These are phyloP conservation scores for Alloteropsis angusta DNA, from an alignment of 202 grass and related monocot species.

Conservation along the genomic window DNA sequence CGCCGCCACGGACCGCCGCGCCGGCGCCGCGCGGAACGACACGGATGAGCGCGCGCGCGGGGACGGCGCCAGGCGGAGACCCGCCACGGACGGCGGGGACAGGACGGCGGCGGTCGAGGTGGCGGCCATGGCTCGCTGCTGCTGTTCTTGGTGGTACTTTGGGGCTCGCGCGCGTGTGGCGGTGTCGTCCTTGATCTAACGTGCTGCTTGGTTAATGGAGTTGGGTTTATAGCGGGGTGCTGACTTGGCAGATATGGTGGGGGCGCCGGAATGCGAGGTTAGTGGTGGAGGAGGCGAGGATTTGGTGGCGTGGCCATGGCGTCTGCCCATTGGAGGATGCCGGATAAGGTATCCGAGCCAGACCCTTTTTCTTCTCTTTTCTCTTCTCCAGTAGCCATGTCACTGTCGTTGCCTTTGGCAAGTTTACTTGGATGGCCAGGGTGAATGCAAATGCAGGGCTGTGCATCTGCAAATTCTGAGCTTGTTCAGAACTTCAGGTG, in stretches of 20 bases:
- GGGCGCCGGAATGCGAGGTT: slow-evolving; percentile 26
- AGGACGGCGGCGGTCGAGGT: slow-evolving; percentile 45
- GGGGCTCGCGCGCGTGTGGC: background rate
- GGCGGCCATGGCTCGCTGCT: slow-evolving; percentile 35
- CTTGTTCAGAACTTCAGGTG: background rate
- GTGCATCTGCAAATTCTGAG: background rate
- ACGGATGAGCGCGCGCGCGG: background rate
- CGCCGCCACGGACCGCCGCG: slow-evolving; percentile 41
- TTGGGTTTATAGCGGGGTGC: slow-evolving; percentile 29
- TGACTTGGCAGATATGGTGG: slow-evolving; percentile 48
- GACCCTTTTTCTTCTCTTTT: too few relatives aligned
- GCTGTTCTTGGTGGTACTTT: background rate
- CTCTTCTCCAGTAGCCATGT: background rate
- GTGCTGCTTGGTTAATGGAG: slow-evolving; percentile 12
- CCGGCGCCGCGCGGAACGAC: slow-evolving; percentile 24
- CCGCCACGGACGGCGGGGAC: slow-evolving; percentile 45
- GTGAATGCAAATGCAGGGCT: background rate
- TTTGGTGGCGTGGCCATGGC: slow-evolving; percentile 29
- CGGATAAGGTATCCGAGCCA: slow-evolving; percentile 53
- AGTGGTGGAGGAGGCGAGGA: slow-evolving; percentile 29
- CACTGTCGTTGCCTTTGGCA: background rate
- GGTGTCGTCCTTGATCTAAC: slow-evolving; percentile 14
- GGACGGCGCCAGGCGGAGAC: slow-evolving; percentile 55
- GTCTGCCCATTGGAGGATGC: slow-evolving; percentile 35
- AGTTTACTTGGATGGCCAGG: background rate